Evolutionary conservation across 2,329 filamentous ascomycete species (phyloP).

Genomic region (Coniella vitis): DNA sequence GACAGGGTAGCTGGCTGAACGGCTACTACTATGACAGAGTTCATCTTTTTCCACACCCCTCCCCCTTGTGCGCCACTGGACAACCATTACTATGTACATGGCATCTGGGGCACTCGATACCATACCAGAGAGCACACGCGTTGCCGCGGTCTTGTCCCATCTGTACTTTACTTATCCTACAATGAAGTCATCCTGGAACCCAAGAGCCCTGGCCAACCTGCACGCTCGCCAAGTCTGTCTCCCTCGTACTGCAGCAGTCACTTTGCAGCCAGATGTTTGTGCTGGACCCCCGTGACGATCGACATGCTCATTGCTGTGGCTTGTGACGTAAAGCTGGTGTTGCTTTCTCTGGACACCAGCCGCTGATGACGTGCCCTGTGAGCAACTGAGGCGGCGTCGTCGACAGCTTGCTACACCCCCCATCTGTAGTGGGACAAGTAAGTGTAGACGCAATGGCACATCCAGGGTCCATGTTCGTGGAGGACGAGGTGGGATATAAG

Average conservation of each 20-base stretch:
- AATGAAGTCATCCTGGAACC: constrained; percentile 17
- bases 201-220: not conserved
- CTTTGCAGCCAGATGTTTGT: not conserved
- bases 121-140: no score
- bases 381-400: not conserved
- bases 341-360: not conserved
- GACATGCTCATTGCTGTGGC: constrained; percentile 12
- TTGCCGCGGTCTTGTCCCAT: no score
- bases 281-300: constrained; percentile 6
- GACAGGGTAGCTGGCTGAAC: no score
- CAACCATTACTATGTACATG: not conserved
- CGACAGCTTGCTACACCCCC: constrained; percentile 2
- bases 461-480: not conserved
- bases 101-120: not conserved
- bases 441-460: constrained; percentile 6
- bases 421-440: not conserved
- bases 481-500: constrained; percentile 14
- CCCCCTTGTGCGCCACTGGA: constrained; percentile 3
- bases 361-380: constrained; percentile 14
- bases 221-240: constrained; percentile 3
- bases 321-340: constrained; percentile 15
- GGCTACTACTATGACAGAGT: no score
- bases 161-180: not conserved
- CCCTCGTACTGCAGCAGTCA: constrained; percentile 2
- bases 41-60: not conserved